Conservation (phyloP, 2,329 filamentous ascomycete species). For the Parastagonospora avenae region DNA sequence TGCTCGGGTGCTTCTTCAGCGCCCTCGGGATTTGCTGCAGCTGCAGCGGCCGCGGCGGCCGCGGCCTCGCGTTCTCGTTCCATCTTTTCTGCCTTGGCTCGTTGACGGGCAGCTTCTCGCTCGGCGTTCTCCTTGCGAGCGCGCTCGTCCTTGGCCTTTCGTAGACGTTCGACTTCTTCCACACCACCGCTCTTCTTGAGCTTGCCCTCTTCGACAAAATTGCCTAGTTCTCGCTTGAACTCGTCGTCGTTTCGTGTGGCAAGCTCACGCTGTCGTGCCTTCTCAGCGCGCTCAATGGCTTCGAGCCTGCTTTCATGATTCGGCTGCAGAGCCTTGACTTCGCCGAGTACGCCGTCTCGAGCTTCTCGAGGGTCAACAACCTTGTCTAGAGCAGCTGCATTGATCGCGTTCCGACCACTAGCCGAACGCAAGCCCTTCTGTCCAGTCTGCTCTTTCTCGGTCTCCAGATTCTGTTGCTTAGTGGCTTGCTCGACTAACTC, state of each 20-base stretch:
- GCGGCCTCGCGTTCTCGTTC: conserved; percentile 39
- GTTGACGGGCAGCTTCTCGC: conserved; percentile 55
- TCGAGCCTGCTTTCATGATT: conserved; percentile 94
- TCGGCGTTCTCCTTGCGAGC: conserved; percentile 77
- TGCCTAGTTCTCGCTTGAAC: conserved; percentile 82
- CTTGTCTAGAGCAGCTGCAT: conserved; percentile 49
- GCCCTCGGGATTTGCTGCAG: conserved; percentile 23
- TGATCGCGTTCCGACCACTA: conserved; percentile 47
- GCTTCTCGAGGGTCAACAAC: conserved; percentile 75
- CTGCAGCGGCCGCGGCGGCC: conserved; percentile 31
- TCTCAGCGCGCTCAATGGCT: conserved; percentile 96
- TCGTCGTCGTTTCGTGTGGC: conserved; percentile 74
- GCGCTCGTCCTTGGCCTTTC: conserved; percentile 84
- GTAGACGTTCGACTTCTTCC: conserved; percentile 86
- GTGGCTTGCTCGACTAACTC: conserved; percentile 95
- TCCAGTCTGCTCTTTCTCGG: conserved; percentile 58
- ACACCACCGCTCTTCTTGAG: conserved; percentile 96
- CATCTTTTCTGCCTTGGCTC: conserved; percentile 52
- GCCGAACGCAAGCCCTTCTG: conserved; percentile 55
- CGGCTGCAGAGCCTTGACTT: conserved; percentile 89
- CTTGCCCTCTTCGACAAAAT: conserved; percentile 86
- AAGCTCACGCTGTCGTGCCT: conserved; percentile 85
- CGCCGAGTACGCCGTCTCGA: conserved; percentile 88
- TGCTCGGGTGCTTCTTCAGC: conserved; percentile 18
- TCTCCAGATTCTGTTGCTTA: conserved; percentile 90